Conservation (phyloP, 2,329 filamentous ascomycete species). For the Lecanosticta acicola region DNA sequence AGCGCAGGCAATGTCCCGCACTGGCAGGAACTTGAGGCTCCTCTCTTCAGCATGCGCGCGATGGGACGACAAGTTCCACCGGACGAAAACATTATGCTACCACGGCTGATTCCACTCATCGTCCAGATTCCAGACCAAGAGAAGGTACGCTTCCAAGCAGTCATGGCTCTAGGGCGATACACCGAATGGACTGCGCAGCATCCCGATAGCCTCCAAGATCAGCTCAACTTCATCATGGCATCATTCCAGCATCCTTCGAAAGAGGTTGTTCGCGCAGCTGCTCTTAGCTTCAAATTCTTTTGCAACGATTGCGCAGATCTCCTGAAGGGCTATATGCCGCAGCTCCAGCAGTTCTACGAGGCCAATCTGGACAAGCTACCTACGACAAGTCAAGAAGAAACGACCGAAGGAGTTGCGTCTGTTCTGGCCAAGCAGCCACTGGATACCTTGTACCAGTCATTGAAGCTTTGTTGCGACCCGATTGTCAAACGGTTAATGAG, state of each 20-base stretch:
- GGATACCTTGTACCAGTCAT: slow-evolving; percentile 71
- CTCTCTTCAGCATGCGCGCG: slow-evolving; percentile 88
- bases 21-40: slow-evolving; percentile 94
- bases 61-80: slow-evolving; percentile 94
- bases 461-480: slow-evolving; percentile 92
- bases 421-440: slow-evolving; percentile 83
- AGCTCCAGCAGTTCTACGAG: slow-evolving; percentile 89
- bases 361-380: slow-evolving; percentile 82
- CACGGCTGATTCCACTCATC: slow-evolving; percentile 85
- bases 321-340: slow-evolving; percentile 73
- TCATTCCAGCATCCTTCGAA: slow-evolving; percentile 84
- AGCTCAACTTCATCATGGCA: slow-evolving; percentile 92
- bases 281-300: slow-evolving; percentile 93
- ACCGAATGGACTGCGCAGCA: slow-evolving; percentile 97
- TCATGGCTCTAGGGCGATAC: slow-evolving; percentile 94
- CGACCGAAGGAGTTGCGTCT: slow-evolving; percentile 90
- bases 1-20: slow-evolving; percentile 72
- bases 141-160: slow-evolving; percentile 96
- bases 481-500: slow-evolving; percentile 78
- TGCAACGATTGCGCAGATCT: slow-evolving; percentile 90
- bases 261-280: slow-evolving; percentile 86
- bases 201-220: slow-evolving; percentile 82
- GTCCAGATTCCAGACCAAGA: slow-evolving; percentile 93
- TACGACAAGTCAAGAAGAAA: slow-evolving; percentile 82
- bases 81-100: slow-evolving; percentile 79